Percentiles rank a stretch among this genome's conserved stretches.
Conservation (phyloP, 2,329 filamentous ascomycete species). For the Xylaria sp. region DNA sequence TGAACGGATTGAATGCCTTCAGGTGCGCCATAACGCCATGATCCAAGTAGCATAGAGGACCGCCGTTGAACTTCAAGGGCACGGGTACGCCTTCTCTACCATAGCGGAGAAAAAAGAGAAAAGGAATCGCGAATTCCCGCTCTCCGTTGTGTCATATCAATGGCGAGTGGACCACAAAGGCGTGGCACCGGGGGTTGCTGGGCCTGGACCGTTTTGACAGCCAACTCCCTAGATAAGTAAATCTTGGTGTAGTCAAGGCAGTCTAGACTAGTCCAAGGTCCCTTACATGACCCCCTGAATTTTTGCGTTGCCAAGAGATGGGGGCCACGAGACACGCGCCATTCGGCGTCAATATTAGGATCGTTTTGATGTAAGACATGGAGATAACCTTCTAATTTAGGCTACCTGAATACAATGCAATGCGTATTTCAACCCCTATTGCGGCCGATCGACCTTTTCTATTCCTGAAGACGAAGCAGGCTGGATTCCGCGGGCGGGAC, state of each 20-base stretch:
- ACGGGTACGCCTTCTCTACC: background rate
- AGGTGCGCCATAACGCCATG: conserved; percentile 16
- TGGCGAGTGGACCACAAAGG: background rate
- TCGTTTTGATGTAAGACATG: no score
- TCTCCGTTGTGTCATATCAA: background rate
- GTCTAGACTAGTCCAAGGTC: no score
- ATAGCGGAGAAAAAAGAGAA: conserved; percentile 1
- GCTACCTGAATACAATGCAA: background rate
- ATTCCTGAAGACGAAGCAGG: background rate
- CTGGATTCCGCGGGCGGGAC: background rate
- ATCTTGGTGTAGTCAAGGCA: no score
- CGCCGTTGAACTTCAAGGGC: background rate
- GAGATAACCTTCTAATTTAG: background rate
- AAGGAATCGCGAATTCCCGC: background rate
- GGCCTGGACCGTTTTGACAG: no score
- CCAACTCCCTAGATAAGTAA: no score
- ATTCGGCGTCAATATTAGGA: no score
- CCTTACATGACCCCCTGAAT: no score
- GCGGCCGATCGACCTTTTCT: background rate
- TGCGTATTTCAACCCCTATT: background rate
- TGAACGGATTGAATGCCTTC: conserved; percentile 9
- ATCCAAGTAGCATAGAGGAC: background rate
- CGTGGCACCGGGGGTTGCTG: no score
- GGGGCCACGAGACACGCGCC: no score
- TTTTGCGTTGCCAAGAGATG: no score